These are phyloP conservation scores for Candolleomyces eurysporus DNA, from an alignment of 768 basidiomycete genomes.

Conservation along the genomic window DNA sequence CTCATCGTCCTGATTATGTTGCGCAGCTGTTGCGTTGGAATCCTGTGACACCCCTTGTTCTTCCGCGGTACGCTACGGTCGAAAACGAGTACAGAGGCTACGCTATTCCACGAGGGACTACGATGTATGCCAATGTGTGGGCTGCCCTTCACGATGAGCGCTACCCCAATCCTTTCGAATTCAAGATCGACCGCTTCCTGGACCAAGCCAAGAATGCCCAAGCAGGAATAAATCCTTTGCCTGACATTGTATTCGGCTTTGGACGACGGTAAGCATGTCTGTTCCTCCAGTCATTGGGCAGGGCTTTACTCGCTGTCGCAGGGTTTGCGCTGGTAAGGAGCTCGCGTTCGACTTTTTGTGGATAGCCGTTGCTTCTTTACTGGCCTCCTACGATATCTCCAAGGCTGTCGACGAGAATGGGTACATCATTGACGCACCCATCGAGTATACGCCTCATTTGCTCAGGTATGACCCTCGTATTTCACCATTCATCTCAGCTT, in stretches of 20 bases:
- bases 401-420: constrained; percentile 36
- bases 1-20: not conserved
- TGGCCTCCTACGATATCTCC: constrained; percentile 38
- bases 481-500: not conserved
- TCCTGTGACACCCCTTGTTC: constrained; percentile 36
- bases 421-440: constrained; percentile 26
- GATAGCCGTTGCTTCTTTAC: constrained; percentile 39
- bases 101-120: constrained; percentile 41
- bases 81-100: constrained; percentile 40
- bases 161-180: constrained; percentile 40
- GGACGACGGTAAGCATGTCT: constrained; percentile 31
- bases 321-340: constrained; percentile 44
- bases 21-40: constrained; percentile 40
- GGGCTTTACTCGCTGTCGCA: constrained; percentile 9
- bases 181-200: constrained; percentile 37
- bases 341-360: constrained; percentile 43
- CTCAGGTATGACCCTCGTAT: constrained; percentile 26
- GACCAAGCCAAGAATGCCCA: constrained; percentile 24
- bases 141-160: constrained; percentile 38
- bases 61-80: constrained; percentile 26
- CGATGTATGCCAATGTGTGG: constrained; percentile 31
- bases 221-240: constrained; percentile 32
- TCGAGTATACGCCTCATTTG: constrained; percentile 32
- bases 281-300: not conserved
- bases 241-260: constrained; percentile 39